Percentiles rank a stretch among this genome's conserved stretches.
These are phyloP conservation scores for Aspergillus sp. DNA, from an alignment of 2,329 filamentous ascomycete species.

Conservation along the genomic window DNA sequence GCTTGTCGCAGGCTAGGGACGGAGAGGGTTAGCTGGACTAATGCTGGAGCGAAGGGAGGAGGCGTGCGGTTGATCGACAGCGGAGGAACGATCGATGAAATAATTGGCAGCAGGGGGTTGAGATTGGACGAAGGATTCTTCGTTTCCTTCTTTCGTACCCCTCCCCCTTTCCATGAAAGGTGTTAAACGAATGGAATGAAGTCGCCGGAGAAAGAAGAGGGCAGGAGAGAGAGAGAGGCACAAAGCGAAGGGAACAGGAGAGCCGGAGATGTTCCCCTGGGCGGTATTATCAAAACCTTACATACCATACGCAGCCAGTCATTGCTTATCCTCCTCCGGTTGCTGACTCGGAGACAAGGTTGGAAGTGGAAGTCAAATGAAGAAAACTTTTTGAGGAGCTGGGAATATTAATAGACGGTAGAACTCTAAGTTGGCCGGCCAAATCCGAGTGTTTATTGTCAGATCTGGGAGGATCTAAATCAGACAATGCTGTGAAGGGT, in stretches of 20 bases:
- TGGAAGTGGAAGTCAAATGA: neutral
- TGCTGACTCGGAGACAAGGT: neutral
- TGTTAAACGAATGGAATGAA: constrained; percentile 4
- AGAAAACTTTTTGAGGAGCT: neutral
- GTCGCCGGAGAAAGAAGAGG: neutral
- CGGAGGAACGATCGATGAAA: constrained; percentile 14
- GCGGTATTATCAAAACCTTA: constrained; percentile 3
- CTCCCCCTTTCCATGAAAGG: neutral
- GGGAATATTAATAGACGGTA: neutral
- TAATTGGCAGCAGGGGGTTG: constrained; percentile 2
- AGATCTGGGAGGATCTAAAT: neutral
- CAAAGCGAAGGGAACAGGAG: neutral
- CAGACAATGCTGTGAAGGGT: neutral
- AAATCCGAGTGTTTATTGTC: neutral
- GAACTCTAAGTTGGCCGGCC: neutral
- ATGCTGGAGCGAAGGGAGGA: constrained; percentile 15
- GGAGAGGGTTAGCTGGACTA: constrained; percentile 11
- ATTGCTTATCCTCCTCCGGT: neutral
- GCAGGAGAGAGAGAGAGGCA: neutral
- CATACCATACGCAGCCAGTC: neutral
- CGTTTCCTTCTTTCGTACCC: neutral
- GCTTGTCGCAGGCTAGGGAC: constrained; percentile 10
- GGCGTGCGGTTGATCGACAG: constrained; percentile 22
- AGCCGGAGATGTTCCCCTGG: neutral
- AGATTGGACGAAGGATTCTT: constrained; percentile 8